These are phyloP conservation scores for Thuidium tamariscinum DNA, from an alignment of 225 moss, liverwort and hornwort genomes.

Conservation along the genomic window DNA sequence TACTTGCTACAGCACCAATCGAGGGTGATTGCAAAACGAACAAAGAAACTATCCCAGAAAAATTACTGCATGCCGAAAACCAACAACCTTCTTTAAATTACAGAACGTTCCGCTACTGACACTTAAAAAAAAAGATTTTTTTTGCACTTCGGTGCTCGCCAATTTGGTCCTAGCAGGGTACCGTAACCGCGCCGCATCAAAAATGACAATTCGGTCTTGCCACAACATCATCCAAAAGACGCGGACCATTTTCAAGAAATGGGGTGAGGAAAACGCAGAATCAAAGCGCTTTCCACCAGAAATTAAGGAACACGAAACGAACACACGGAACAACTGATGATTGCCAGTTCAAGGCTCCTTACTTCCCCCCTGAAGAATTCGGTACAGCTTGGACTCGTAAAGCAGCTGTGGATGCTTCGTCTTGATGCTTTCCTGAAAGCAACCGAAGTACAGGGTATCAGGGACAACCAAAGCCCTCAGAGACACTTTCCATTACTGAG, in stretches of 20 bases:
- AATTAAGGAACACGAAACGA: background rate
- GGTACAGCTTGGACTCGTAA: slow-evolving; percentile 72
- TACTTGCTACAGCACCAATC: background rate
- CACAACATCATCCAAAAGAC: background rate
- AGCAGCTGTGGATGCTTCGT: slow-evolving; percentile 78
- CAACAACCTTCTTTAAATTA: no score
- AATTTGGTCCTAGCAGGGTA: no score
- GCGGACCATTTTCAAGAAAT: background rate
- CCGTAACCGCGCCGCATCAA: no score
- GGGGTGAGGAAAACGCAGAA: background rate
- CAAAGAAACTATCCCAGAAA: background rate
- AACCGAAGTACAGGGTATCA: background rate
- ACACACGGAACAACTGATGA: background rate
- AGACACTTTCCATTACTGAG: background rate
- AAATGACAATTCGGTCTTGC: background rate
- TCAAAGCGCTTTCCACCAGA: background rate
- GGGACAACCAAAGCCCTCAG: background rate
- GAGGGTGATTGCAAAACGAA: background rate
- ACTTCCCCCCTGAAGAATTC: slow-evolving; percentile 93
- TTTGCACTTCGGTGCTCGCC: no score
- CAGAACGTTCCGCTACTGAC: no score
- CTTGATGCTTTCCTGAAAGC: slow-evolving; percentile 72
- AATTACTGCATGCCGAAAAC: background rate
- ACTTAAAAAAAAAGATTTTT: no score
- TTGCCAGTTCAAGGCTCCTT: background rate